Conservation (phyloP, 306 rosid genomes). For the Crotalaria pallida region DNA sequence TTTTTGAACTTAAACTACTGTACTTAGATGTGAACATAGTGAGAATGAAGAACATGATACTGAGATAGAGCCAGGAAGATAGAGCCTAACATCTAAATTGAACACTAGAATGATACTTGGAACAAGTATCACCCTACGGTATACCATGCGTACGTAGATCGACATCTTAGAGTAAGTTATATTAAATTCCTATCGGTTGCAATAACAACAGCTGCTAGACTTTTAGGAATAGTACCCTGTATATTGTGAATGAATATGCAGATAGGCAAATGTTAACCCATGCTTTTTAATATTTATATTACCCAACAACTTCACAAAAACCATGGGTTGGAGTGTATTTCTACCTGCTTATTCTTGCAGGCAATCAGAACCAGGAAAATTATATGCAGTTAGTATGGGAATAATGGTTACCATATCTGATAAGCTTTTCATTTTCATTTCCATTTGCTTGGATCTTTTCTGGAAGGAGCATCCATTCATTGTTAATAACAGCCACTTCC, state of each 20-base stretch:
- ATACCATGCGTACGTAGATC: neutral
- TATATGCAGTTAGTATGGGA: neutral
- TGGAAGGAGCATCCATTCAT: neutral
- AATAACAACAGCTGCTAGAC: neutral
- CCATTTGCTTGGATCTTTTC: neutral
- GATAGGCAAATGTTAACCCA: no score
- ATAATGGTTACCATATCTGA: neutral
- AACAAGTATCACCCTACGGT: neutral
- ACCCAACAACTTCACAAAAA: neutral
- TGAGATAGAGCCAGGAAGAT: neutral
- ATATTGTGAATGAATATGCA: neutral
- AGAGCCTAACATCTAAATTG: neutral
- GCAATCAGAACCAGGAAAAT: neutral
- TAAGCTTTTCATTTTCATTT: neutral
- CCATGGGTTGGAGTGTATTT: neutral
- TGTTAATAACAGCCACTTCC: neutral
- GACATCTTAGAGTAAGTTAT: neutral
- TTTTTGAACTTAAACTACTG: neutral
- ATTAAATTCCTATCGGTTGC: neutral
- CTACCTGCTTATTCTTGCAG: neutral
- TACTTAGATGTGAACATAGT: neutral
- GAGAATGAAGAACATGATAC: neutral
- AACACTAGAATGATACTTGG: neutral
- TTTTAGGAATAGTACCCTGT: neutral
- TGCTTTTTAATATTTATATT: neutral